These are phyloP conservation scores for Epicoccum nigrum DNA, from an alignment of 2,329 filamentous ascomycete species.

Conservation along the genomic window DNA sequence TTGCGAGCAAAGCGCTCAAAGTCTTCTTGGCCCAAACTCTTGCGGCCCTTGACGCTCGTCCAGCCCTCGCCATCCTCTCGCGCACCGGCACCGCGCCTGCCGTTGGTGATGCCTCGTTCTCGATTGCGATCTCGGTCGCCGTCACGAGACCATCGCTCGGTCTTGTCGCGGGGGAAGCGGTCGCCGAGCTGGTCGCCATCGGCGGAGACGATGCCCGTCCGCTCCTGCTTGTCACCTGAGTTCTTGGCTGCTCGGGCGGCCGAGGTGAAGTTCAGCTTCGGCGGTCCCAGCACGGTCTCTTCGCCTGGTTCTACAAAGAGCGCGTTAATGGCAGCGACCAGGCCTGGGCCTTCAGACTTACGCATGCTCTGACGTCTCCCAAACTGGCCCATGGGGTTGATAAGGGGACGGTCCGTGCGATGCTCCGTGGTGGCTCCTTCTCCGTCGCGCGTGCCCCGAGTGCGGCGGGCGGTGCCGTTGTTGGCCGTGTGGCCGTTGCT, in stretches of 20 bases:
- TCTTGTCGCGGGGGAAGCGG: conserved; percentile 39
- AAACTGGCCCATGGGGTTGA: conserved; percentile 47
- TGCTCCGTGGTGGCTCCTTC: conserved; percentile 36
- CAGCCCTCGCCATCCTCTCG: conserved; percentile 70
- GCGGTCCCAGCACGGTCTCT: conserved; percentile 84
- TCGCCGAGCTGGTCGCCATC: conserved; percentile 50
- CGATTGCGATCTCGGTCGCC: conserved; percentile 49
- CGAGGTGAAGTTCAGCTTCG: conserved; percentile 82
- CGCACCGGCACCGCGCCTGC: conserved; percentile 38
- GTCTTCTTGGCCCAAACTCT: conserved; percentile 74
- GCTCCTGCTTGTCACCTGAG: conserved; percentile 45
- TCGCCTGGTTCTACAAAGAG: conserved; percentile 64
- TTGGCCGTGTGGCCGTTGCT: conserved; percentile 28
- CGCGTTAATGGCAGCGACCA: conserved; percentile 38
- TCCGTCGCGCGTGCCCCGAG: conserved; percentile 34
- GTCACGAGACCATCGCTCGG: conserved; percentile 52
- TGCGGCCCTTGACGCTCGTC: conserved; percentile 75
- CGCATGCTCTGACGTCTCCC: conserved; percentile 49
- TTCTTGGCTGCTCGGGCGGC: conserved; percentile 63
- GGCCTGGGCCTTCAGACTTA: conserved; percentile 55
- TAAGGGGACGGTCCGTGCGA: conserved; percentile 37
- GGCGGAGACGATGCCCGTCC: conserved; percentile 39
- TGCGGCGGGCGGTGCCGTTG: conserved; percentile 33
- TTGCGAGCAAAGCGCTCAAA: conserved; percentile 71
- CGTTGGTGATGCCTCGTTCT: conserved; percentile 47